Conservation (phyloP, 306 rosid species). For the Malus orientalis region DNA sequence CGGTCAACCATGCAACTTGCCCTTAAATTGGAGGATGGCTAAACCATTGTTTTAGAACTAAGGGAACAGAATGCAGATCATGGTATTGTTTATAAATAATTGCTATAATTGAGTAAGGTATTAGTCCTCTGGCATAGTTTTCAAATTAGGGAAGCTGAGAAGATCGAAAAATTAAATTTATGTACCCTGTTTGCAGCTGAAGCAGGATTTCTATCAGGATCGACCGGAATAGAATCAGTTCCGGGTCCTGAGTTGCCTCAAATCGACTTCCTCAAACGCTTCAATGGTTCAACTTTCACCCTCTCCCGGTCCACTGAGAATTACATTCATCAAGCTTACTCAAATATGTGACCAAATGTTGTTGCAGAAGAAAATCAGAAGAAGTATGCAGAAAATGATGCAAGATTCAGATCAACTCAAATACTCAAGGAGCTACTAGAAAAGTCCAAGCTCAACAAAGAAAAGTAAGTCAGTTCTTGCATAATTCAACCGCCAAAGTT, state of each 20-base stretch:
- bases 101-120: not conserved
- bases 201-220: constrained; percentile 88
- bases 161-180: too few species aligned
- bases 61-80: not conserved
- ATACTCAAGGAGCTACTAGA: constrained; percentile 61
- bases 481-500: not conserved
- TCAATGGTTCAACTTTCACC: constrained; percentile 45
- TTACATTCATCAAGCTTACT: not conserved
- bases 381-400: constrained; percentile 73
- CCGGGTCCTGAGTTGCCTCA: constrained; percentile 86
- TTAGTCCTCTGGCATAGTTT: not conserved
- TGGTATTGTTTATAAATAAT: not conserved
- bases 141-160: not conserved
- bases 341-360: not conserved
- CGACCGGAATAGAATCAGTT: constrained; percentile 71
- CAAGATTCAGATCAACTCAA: constrained; percentile 62
- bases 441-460: constrained; percentile 71
- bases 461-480: constrained; percentile 43
- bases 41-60: not conserved
- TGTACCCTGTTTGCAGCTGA: constrained; percentile 39
- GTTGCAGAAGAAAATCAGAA: constrained; percentile 89
- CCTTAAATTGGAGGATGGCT: not conserved
- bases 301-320: not conserved
- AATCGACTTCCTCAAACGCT: constrained; percentile 64
- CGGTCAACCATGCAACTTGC: not conserved